Evolutionary conservation across 371 early-diverging fungal genomes (phyloP), one percentile per base, ranked within the genome.

Genomic region (Mortierella sp.): DNA sequence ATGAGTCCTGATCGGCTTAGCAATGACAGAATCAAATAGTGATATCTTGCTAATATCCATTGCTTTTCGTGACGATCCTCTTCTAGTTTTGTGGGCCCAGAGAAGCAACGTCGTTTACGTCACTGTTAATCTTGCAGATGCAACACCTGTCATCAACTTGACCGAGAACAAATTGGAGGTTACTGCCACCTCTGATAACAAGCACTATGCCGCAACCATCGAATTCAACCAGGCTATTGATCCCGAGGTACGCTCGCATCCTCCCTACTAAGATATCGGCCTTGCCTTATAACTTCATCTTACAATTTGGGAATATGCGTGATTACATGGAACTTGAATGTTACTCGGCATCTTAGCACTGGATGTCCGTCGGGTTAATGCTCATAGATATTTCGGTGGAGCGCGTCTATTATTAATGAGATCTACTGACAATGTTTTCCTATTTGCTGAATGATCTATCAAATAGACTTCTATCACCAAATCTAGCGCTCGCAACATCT

Each of bases 21-120:
- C 39, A 20, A 60, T 37, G 49, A 30, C n/a, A 58, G 4, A 55
- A 8, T n/a, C n/a, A n/a, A n/a, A 51, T 51, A 35, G 14, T 20
- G 20, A 26, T 47, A 51, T 57, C 11, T 52, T 47, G 30, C 59
- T 20, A n/a, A 45, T 12, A 9, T 28, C 28, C 35, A 37, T 22
- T 32, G 32, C 32, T 16, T 32, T 32, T 39, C 1, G 3, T 39
- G n/a, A 8, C n/a, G 5, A 18, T 30, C 26, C 45, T 84, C 94
- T 93, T 67, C 88, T 91, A 81, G 94, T 97, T 51, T 92, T 96
- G 72, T 98, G 98, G 97, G 98, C 98, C 54, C 97, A 98, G 84
- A 91, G 95, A 80, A 86, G 87, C 47, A 90, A 95, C 72, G 83
- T 92, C 59, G 69, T 98, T 72, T 97, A 89, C 84, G 76, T 98